Evolutionary conservation across 1,284 basidiomycete species (phyloP), one percentile per base, ranked within the genome.

Genomic region (Apiotrichum domesticum): DNA sequence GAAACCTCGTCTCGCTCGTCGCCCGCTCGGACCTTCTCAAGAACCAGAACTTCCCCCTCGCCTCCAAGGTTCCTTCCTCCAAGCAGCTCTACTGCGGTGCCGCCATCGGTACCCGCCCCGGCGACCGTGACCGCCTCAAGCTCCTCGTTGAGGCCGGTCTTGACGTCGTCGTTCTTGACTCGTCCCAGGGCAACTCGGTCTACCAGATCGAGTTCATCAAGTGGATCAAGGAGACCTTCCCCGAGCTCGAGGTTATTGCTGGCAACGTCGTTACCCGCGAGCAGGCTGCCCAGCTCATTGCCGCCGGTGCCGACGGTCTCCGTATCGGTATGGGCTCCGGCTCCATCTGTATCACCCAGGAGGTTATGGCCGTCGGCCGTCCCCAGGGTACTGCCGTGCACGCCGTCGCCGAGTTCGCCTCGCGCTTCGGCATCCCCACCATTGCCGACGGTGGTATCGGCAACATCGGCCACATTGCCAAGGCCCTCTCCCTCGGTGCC

Each of bases 361-460:
- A 99, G 76, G 90, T 99, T 68, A 98, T 98, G 90, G 95, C 96
- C n/a, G 95, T 98, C 55, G 96, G 95, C 35, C 86, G 95, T 39
- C 96, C 95, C 1, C 95, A 99, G 77, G 95, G 94, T 10, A 96
- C 94, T 0, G 95, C 96, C 11, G 93, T 98, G 11, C 88, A 90
- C 75, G 87, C 90, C 46, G 95, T 98, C 11, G 85, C 94, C 33
- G 92, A 98, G 79, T 98, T 98, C 69, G 86, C 94, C 33, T 83
- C 77, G 41, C 66, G 70, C 73, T 98, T 99, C 74, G 96, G 95
- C 45, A 87, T 99, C 1, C 96, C 95, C 7, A 91, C 96, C 67
- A 90, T 98, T 63, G 95, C 96, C n/a, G 96, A 99, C 73, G 95
- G 95, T 55, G 95, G 96, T 56, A 87, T 99, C 67, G 79, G 85